Conservation (phyloP, 345 rosid genomes). For the Syzygium grande region DNA sequence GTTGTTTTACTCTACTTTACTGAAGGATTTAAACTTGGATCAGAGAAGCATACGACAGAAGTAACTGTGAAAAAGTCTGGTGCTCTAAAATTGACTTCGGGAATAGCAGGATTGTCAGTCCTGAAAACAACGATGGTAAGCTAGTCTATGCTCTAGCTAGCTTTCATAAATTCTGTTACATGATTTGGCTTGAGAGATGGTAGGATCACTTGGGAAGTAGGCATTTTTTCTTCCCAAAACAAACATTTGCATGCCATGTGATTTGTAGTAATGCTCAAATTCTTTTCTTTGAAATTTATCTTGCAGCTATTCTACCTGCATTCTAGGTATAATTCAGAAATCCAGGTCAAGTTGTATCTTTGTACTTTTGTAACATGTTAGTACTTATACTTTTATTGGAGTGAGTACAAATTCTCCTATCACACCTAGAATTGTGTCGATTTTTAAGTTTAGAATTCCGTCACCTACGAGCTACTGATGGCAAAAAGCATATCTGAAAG, state of each 20-base stretch:
- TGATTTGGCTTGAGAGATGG: neutral
- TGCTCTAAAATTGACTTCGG: slow-evolving; percentile 49
- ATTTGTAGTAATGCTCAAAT: neutral
- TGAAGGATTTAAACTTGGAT: slow-evolving; percentile 91
- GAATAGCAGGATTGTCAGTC: slow-evolving; percentile 64
- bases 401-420: neutral
- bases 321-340: neutral
- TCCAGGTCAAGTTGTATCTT: neutral
- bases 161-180: neutral
- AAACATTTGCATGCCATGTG: neutral
- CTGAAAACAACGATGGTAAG: slow-evolving; percentile 87
- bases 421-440: neutral
- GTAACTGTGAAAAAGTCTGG: slow-evolving; percentile 64
- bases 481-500: neutral
- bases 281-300: neutral
- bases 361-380: neutral
- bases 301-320: neutral
- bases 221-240: neutral
- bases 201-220: neutral
- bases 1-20: neutral
- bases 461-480: neutral
- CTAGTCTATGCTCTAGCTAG: neutral
- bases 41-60: slow-evolving; percentile 83
- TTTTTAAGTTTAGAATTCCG: neutral
- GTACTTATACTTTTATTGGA: neutral